phyloP scores from a whole-genome alignment of 768 basidiomycete species.

The Boletus subcaerulescens region DNA sequence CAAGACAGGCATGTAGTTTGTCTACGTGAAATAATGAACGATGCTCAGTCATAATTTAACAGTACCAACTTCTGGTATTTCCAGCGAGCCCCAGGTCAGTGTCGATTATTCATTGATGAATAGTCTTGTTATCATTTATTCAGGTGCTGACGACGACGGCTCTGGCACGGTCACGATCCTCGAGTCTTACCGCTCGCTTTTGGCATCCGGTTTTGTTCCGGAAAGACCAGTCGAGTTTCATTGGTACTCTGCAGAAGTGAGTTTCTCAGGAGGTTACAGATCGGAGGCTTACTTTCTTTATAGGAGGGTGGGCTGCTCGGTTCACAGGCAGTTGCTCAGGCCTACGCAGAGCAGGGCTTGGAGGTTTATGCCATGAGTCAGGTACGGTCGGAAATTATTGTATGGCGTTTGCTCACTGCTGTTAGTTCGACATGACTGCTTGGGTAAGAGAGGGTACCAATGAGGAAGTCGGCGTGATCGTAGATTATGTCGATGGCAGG shows the following conservation, averaged over 20 bases:
- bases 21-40: background rate
- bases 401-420: slow-evolving; percentile 24
- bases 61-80: slow-evolving; percentile 81
- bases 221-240: slow-evolving; percentile 45
- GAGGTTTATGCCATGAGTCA: slow-evolving; percentile 33
- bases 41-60: background rate
- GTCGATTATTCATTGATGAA: background rate
- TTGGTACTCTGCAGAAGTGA: slow-evolving; percentile 46
- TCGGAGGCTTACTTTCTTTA: background rate
- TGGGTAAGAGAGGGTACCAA: slow-evolving; percentile 84
- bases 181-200: slow-evolving; percentile 41
- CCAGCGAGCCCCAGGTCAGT: slow-evolving; percentile 68
- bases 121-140: background rate
- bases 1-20: slow-evolving; percentile 61
- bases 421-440: slow-evolving; percentile 88
- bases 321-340: slow-evolving; percentile 82
- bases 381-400: slow-evolving; percentile 11
- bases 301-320: slow-evolving; percentile 82
- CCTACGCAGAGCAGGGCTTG: slow-evolving; percentile 47
- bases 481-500: slow-evolving; percentile 73
- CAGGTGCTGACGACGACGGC: slow-evolving; percentile 45
- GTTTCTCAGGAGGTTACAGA: background rate
- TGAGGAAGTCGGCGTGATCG: slow-evolving; percentile 82
- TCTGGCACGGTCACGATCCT: slow-evolving; percentile 45
- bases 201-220: slow-evolving; percentile 42